phyloP scores from a whole-genome alignment of 164 flowering plant genomes.

The Vitis labrusca region DNA sequence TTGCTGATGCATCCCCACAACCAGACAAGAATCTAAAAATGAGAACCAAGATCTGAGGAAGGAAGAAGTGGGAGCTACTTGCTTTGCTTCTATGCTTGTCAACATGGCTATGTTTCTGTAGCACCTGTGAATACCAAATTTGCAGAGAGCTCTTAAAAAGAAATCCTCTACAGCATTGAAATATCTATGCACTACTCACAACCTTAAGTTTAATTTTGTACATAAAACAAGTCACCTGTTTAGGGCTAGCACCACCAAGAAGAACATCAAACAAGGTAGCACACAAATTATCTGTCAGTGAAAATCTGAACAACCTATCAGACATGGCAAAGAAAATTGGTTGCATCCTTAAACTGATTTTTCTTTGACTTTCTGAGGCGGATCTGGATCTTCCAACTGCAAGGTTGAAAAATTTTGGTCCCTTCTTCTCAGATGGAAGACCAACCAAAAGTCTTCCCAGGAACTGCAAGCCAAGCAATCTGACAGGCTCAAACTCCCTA shows the following conservation, averaged over 20 bases:
- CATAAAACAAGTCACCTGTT: constrained; percentile 62
- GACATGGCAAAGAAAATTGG: constrained; percentile 74
- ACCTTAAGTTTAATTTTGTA: too few relatives aligned
- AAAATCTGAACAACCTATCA: constrained; percentile 82
- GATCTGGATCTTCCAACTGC: constrained; percentile 72
- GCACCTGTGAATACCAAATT: constrained; percentile 47
- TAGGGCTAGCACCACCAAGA: constrained; percentile 99
- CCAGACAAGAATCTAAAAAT: constrained; percentile 79
- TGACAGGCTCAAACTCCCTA: constrained; percentile 89
- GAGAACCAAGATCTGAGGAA: constrained; percentile 82
- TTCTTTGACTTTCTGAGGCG: constrained; percentile 59
- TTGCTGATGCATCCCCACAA: constrained; percentile 50
- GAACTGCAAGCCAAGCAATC: constrained; percentile 89
- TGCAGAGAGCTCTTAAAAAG: too few relatives aligned
- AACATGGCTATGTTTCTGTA: constrained; percentile 68
- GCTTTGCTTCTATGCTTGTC: constrained; percentile 64
- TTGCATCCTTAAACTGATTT: constrained; percentile 49
- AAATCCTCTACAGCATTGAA: too few relatives aligned
- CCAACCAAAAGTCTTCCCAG: constrained; percentile 93
- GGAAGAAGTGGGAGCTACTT: constrained; percentile 67
- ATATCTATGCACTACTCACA: too few relatives aligned
- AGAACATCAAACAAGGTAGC: constrained; percentile 97
- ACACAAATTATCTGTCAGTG: constrained; percentile 76
- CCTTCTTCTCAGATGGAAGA: constrained; percentile 92
- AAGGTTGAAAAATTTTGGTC: constrained; percentile 73